Evolutionary conservation across 257 asterid species (phyloP).

Genomic region (Nicotiana undulata): DNA sequence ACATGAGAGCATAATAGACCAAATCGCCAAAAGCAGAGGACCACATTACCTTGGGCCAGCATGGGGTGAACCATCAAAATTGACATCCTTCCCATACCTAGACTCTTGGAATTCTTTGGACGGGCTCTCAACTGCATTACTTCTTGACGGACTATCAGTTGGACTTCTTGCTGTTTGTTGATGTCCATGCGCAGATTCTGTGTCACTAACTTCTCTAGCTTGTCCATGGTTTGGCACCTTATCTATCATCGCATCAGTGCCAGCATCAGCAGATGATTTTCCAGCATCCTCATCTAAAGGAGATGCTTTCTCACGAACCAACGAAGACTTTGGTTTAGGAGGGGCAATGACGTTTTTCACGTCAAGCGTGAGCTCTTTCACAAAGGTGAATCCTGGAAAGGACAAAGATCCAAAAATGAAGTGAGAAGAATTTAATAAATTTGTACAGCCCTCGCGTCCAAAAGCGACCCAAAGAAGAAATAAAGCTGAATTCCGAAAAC

Average conservation of each 20-base stretch:
- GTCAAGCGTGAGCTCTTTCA: conserved; percentile 87
- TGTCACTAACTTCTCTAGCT: conserved; percentile 31
- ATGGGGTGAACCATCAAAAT: conserved; percentile 64
- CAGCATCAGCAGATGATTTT: conserved; percentile 44
- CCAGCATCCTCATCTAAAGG: conserved; percentile 26
- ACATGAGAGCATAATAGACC: neutral
- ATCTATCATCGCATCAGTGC: conserved; percentile 41
- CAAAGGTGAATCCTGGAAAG: conserved; percentile 59
- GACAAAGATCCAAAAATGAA: conserved; percentile 4
- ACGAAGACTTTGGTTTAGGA: conserved; percentile 59
- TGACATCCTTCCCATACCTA: conserved; percentile 32
- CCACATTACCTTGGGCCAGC: conserved; percentile 51
- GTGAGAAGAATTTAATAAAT: neutral
- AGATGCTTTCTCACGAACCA: conserved; percentile 49
- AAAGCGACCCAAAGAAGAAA: neutral
- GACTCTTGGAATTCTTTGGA: conserved; percentile 50
- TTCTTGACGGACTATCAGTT: conserved; percentile 69
- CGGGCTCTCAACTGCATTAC: conserved; percentile 43
- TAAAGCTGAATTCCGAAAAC: neutral
- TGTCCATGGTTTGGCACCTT: conserved; percentile 30
- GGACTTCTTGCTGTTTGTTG: conserved; percentile 51
- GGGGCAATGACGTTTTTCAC: conserved; percentile 77
- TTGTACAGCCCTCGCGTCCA: neutral
- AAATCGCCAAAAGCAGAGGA: neutral
- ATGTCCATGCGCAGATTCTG: conserved; percentile 24